Evolutionary conservation across 2,329 filamentous ascomycete species (phyloP).

Genomic region (Aspergillus amoenus): DNA sequence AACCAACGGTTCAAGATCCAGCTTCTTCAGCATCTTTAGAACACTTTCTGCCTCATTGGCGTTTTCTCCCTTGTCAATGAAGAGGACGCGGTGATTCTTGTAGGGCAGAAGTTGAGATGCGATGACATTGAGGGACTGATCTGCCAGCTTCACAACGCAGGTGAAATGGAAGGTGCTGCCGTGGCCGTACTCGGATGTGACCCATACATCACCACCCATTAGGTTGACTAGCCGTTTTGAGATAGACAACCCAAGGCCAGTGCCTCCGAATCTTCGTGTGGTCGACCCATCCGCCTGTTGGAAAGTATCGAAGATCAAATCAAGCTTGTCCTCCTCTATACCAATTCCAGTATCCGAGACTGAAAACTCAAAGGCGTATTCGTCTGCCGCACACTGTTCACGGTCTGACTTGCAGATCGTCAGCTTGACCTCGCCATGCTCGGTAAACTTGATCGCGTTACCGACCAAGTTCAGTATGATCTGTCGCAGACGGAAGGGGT

Average conservation of each 20-base stretch:
- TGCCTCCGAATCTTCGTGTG: slow-evolving; percentile 92
- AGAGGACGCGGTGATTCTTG: slow-evolving; percentile 85
- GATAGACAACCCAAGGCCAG: slow-evolving; percentile 89
- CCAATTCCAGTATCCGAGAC: slow-evolving; percentile 96
- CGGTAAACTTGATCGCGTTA: slow-evolving; percentile 98
- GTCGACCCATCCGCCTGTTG: slow-evolving; percentile 97
- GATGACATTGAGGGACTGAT: slow-evolving; percentile 74
- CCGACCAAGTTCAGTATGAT: slow-evolving; percentile 97
- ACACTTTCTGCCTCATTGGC: slow-evolving; percentile 67
- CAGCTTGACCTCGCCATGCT: slow-evolving; percentile 92
- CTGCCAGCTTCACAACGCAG: slow-evolving; percentile 81
- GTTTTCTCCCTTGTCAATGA: slow-evolving; percentile 88
- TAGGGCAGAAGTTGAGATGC: slow-evolving; percentile 80
- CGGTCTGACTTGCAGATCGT: slow-evolving; percentile 75
- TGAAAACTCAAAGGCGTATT: slow-evolving; percentile 93
- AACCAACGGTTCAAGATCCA: slow-evolving; percentile 79
- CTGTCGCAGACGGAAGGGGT: slow-evolving; percentile 93
- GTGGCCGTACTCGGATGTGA: slow-evolving; percentile 85
- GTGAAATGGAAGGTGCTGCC: slow-evolving; percentile 97
- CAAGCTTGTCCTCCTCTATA: slow-evolving; percentile 91
- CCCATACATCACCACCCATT: slow-evolving; percentile 96
- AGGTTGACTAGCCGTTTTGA: slow-evolving; percentile 92
- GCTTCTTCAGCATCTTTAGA: slow-evolving; percentile 70
- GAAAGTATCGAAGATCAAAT: slow-evolving; percentile 98
- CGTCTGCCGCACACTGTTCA: slow-evolving; percentile 65